phyloP scores from a whole-genome alignment of 305 asterid genomes.

The Fraxinus angustifolia region DNA sequence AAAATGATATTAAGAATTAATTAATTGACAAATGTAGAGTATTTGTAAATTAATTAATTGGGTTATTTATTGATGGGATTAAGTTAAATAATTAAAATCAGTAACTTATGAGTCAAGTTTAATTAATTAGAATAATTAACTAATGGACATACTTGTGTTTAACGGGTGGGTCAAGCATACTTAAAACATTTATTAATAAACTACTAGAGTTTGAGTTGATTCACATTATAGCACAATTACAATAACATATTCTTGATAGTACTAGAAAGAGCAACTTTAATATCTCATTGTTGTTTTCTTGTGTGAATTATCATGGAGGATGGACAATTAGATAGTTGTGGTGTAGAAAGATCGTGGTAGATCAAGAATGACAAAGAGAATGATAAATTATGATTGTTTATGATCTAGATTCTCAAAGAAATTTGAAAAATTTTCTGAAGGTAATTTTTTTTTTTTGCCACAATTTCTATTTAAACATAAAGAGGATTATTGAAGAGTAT shows the following conservation, averaged over 20 bases:
- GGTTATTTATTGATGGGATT: too few relatives aligned
- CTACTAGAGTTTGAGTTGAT: not conserved
- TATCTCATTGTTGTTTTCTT: not conserved
- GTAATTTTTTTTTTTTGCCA: too few relatives aligned
- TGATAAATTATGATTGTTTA: not conserved
- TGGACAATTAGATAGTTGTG: not conserved
- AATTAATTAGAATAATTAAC: not conserved
- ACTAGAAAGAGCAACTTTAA: not conserved
- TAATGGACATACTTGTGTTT: not conserved
- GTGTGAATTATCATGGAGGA: not conserved
- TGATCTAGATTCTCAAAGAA: too few relatives aligned
- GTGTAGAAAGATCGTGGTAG: not conserved
- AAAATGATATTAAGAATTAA: too few relatives aligned
- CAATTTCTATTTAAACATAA: not conserved
- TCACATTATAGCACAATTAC: not conserved
- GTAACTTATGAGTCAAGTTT: not conserved
- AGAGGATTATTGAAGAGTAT: not conserved
- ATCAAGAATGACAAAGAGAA: not conserved
- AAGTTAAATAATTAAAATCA: too few relatives aligned
- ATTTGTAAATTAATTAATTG: too few relatives aligned
- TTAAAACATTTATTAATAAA: too few relatives aligned
- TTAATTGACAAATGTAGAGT: not conserved
- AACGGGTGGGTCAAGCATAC: not conserved
- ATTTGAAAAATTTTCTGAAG: too few relatives aligned
- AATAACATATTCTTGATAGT: not conserved